A percentile compares a stretch with the other conserved stretches of the same genome.
Evolutionary conservation across 2,329 filamentous ascomycete species (phyloP).

Genomic region (Didymellaceae sp.): DNA sequence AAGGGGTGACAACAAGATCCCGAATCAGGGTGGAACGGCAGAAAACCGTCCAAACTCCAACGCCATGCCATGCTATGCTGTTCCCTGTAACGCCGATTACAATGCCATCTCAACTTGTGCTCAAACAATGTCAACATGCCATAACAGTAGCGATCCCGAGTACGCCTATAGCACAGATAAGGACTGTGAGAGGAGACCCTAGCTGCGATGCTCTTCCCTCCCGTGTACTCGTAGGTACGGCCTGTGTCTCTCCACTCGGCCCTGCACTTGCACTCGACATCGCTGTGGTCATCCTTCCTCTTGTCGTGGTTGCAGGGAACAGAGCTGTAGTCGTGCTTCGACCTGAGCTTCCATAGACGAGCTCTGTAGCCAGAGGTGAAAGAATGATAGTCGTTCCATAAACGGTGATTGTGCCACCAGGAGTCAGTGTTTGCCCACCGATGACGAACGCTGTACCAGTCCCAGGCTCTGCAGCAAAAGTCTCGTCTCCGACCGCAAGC

Average conservation of each 20-base stretch:
- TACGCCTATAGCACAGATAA: neutral
- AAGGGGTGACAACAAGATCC: neutral
- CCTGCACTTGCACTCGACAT: slow-evolving; percentile 25
- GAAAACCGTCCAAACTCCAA: neutral
- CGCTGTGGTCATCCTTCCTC: slow-evolving; percentile 10
- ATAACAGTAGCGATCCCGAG: neutral
- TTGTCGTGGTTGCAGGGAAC: slow-evolving; percentile 49
- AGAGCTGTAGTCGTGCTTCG: slow-evolving; percentile 43
- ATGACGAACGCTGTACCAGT: slow-evolving; percentile 55
- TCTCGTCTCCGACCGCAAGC: slow-evolving; percentile 40
- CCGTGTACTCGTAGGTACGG: neutral
- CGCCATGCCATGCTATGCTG: neutral
- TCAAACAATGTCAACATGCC: neutral
- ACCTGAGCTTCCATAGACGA: slow-evolving; percentile 50
- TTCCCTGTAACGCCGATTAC: neutral
- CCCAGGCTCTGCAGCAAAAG: slow-evolving; percentile 50
- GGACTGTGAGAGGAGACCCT: neutral
- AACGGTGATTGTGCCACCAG: slow-evolving; percentile 49
- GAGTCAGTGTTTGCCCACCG: slow-evolving; percentile 45
- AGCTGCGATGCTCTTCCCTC: neutral
- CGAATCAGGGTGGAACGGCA: neutral
- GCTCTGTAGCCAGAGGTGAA: slow-evolving; percentile 46
- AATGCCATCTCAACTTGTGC: neutral
- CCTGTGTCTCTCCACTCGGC: slow-evolving; percentile 11
- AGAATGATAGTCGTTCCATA: slow-evolving; percentile 52